phyloP scores from a whole-genome alignment of 345 rosid species.

The Erodium maritimum region DNA sequence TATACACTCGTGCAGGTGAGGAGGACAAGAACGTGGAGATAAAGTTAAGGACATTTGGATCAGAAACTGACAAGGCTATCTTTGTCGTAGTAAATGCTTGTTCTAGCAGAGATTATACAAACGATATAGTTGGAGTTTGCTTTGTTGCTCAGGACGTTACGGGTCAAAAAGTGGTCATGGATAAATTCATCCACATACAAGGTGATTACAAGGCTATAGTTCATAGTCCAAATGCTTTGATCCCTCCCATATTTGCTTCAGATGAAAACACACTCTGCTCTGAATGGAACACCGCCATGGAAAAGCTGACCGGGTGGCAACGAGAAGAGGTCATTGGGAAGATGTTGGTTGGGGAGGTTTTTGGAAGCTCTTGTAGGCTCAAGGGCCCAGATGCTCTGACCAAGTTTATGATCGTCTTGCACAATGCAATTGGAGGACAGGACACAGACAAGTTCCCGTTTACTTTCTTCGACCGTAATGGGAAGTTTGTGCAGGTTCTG shows the following conservation, averaged over 20 bases:
- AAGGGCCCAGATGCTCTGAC: conserved; percentile 84
- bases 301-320: conserved; percentile 79
- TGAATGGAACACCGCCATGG: conserved; percentile 99
- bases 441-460: conserved; percentile 75
- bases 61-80: conserved; percentile 47
- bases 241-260: conserved; percentile 93
- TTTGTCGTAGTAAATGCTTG: conserved; percentile 90
- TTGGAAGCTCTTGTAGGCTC: conserved; percentile 76
- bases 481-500: conserved; percentile 65
- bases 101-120: conserved; percentile 77
- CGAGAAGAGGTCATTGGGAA: conserved; percentile 66
- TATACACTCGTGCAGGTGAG: conserved; percentile 44
- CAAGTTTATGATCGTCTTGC: conserved; percentile 86
- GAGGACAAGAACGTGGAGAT: conserved; percentile 89
- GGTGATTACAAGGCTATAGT: conserved; percentile 88
- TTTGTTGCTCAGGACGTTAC: conserved; percentile 93
- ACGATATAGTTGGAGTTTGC: conserved; percentile 91
- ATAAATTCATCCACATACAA: conserved; percentile 79
- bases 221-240: conserved; percentile 86
- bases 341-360: conserved; percentile 86
- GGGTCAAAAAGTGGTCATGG: conserved; percentile 86
- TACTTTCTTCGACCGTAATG: conserved; percentile 63
- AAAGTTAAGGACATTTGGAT: conserved; percentile 67
- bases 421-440: conserved; percentile 77
- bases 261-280: conserved; percentile 85